phyloP scores from a whole-genome alignment of 371 early-diverging fungal species.

The Aphelidium insulamus region DNA sequence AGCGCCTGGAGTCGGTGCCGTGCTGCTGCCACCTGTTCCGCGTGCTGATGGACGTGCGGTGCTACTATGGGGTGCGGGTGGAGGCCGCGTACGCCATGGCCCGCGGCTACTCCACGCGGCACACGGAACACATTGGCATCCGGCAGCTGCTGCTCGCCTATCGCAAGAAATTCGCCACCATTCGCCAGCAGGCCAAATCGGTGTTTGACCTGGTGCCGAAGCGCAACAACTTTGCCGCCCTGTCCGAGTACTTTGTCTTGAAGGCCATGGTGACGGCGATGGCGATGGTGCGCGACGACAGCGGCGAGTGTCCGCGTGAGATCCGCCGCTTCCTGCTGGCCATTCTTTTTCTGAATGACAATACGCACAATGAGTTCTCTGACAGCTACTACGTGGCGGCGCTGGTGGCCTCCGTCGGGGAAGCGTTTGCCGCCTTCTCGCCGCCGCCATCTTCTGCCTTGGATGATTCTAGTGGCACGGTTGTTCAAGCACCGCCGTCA shows the following conservation, averaged over 20 bases:
- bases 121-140: conserved; percentile 40
- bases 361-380: conserved; percentile 61
- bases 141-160: conserved; percentile 40
- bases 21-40: conserved; percentile 49
- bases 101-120: conserved; percentile 24
- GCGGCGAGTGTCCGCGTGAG: conserved; percentile 36
- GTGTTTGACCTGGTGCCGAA: conserved; percentile 54
- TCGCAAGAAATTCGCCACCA: conserved; percentile 17
- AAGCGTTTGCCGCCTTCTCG: conserved; percentile 30
- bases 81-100: conserved; percentile 76
- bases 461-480: conserved; percentile 6
- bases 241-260: conserved; percentile 71
- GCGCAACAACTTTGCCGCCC: conserved; percentile 58
- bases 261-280: conserved; percentile 56
- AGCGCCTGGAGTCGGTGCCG: conserved; percentile 32
- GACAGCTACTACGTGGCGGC: conserved; percentile 56
- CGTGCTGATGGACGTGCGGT: conserved; percentile 53
- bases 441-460: conserved; percentile 12
- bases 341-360: conserved; percentile 69
- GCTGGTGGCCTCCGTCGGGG: conserved; percentile 42
- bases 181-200: too few relatives aligned
- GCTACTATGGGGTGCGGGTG: conserved; percentile 80
- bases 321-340: conserved; percentile 44
- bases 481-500: background rate
- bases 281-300: conserved; percentile 33